Evolutionary conservation across 2,329 filamentous ascomycete genomes (phyloP).

Genomic region (Ceratocystis eucalypticola): DNA sequence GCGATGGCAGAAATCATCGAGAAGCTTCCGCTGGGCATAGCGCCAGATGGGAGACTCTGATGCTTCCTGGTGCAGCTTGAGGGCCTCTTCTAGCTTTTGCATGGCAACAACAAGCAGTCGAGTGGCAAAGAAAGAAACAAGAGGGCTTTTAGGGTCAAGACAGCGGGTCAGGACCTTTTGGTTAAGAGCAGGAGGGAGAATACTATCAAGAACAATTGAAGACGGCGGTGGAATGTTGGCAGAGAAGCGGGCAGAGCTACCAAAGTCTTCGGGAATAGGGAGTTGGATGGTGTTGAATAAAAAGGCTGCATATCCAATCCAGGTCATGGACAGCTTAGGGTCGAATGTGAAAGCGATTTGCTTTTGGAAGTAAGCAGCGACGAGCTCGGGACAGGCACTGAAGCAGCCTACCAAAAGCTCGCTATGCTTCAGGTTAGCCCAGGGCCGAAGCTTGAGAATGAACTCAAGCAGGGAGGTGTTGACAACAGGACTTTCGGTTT

Average conservation of each 20-base stretch:
- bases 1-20: conserved; percentile 61
- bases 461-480: conserved; percentile 72
- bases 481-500: conserved; percentile 54
- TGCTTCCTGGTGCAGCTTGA: conserved; percentile 41
- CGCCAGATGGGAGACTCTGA: conserved; percentile 43
- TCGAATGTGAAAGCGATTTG: conserved; percentile 75
- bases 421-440: conserved; percentile 66
- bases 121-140: conserved; percentile 74
- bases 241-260: conserved; percentile 45
- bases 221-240: conserved; percentile 61
- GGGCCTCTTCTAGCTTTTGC: conserved; percentile 55
- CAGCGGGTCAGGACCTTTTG: conserved; percentile 70
- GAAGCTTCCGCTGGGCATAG: conserved; percentile 52
- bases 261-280: conserved; percentile 58
- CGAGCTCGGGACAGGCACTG: conserved; percentile 65
- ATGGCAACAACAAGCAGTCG: conserved; percentile 67
- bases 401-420: conserved; percentile 74
- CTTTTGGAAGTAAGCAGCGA: conserved; percentile 73
- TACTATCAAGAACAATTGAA: conserved; percentile 67
- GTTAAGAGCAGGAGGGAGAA: conserved; percentile 69
- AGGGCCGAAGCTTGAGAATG: conserved; percentile 64
- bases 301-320: conserved; percentile 87
- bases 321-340: conserved; percentile 81
- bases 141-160: conserved; percentile 59
- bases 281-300: conserved; percentile 69